phyloP scores from a whole-genome alignment of 768 basidiomycete genomes.

The Lactarius akahatsu region DNA sequence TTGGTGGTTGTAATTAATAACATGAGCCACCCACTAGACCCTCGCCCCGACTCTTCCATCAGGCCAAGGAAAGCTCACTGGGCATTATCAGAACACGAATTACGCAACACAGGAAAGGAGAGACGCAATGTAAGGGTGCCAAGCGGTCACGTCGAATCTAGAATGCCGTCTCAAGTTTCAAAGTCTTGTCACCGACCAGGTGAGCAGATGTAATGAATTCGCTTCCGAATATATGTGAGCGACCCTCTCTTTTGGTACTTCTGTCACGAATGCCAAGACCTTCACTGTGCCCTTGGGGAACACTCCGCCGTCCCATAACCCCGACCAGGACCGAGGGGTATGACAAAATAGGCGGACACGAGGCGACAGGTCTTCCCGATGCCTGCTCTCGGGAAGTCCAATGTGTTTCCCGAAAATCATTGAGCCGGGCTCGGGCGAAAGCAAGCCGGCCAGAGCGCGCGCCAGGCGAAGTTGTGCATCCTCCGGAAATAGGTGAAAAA shows the following conservation, averaged over 20 bases:
- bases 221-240: not conserved
- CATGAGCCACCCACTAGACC: not conserved
- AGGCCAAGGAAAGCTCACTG: not conserved
- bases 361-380: not conserved
- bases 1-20: not conserved
- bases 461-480: slow-evolving; percentile 44
- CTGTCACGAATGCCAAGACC: slow-evolving; percentile 28
- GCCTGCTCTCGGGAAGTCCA: slow-evolving; percentile 38
- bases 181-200: slow-evolving; percentile 8
- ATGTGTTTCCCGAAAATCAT: slow-evolving; percentile 47
- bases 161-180: not conserved
- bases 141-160: not conserved
- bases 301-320: slow-evolving; percentile 41
- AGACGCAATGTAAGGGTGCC: not conserved
- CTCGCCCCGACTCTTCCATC: not conserved
- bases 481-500: slow-evolving; percentile 52
- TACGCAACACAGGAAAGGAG: not conserved
- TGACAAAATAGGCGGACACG: slow-evolving; percentile 36
- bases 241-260: not conserved
- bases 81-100: not conserved
- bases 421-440: slow-evolving; percentile 46
- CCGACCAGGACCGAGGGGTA: slow-evolving; percentile 38
- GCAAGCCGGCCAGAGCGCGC: slow-evolving; percentile 41
- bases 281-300: slow-evolving; percentile 39
- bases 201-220: not conserved